These are phyloP conservation scores for Starmerella asiatica DNA, from an alignment of 805 yeast species.

Conservation along the genomic window DNA sequence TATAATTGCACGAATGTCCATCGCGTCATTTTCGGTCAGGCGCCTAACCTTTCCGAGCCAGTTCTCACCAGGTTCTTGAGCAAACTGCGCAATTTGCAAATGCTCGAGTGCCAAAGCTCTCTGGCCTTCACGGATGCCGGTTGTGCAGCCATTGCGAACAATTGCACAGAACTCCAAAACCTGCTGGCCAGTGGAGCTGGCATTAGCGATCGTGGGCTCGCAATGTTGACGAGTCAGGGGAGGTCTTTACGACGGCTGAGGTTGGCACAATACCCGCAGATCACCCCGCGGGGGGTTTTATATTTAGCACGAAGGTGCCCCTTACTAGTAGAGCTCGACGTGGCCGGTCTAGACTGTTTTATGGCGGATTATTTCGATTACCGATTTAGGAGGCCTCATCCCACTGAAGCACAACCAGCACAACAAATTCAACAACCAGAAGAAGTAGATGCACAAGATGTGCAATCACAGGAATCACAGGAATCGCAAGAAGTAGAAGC, in stretches of 20 bases:
- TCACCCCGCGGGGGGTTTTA: constrained; percentile 50
- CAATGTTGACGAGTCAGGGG: constrained; percentile 40
- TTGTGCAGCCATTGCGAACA: constrained; percentile 48
- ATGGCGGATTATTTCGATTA: neutral
- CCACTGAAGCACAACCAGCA: too few relatives aligned
- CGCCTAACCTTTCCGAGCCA: constrained; percentile 46
- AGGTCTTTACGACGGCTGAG: constrained; percentile 71
- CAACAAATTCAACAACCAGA: too few relatives aligned
- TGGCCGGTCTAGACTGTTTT: constrained; percentile 51
- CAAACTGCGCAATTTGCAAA: constrained; percentile 59
- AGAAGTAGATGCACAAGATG: too few relatives aligned
- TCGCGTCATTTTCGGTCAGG: constrained; percentile 72
- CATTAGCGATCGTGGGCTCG: constrained; percentile 54
- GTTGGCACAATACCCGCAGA: constrained; percentile 53
- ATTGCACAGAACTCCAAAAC: constrained; percentile 74
- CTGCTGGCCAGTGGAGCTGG: constrained; percentile 45
- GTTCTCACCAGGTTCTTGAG: constrained; percentile 50
- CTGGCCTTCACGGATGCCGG: constrained; percentile 56
- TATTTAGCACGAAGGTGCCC: constrained; percentile 54
- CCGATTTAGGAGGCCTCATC: too few relatives aligned
- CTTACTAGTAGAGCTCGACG: constrained; percentile 74
- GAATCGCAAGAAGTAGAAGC: too few relatives aligned
- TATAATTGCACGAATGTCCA: constrained; percentile 62
- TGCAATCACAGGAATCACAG: too few relatives aligned
- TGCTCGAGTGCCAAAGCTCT: constrained; percentile 78